Evolutionary conservation across 1,284 basidiomycete species (phyloP).

Genomic region (Fomitiporia mediterranea): DNA sequence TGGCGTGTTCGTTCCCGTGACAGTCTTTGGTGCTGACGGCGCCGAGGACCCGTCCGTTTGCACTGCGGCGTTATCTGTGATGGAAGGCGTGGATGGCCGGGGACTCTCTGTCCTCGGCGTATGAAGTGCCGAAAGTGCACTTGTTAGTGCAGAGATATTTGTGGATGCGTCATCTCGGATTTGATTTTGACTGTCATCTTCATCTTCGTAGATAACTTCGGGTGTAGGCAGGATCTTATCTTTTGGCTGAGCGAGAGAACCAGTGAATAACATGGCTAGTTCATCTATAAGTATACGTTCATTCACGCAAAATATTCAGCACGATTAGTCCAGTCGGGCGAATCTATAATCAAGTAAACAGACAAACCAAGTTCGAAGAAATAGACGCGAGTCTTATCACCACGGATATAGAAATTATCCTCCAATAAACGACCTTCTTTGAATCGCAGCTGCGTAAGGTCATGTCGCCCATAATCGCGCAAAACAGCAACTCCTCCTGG

Average conservation of each 20-base stretch:
- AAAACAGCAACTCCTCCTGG: slow-evolving; percentile 83
- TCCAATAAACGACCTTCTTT: slow-evolving; percentile 84
- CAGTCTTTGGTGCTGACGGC: background rate
- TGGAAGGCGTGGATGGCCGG: background rate
- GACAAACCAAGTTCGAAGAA: slow-evolving; percentile 83
- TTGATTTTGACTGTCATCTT: slow-evolving; percentile 26
- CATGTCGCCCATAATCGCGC: slow-evolving; percentile 94
- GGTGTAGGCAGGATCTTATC: slow-evolving; percentile 32
- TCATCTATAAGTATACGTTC: slow-evolving; percentile 72
- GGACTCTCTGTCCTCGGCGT: slow-evolving; percentile 5
- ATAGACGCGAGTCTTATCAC: slow-evolving; percentile 92
- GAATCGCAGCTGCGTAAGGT: slow-evolving; percentile 92
- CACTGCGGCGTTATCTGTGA: background rate
- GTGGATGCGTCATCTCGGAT: slow-evolving; percentile 18
- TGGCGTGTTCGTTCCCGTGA: background rate
- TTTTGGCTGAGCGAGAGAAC: slow-evolving; percentile 39
- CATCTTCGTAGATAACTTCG: slow-evolving; percentile 36
- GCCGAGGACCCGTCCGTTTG: background rate
- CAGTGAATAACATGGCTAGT: slow-evolving; percentile 74
- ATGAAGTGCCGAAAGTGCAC: background rate
- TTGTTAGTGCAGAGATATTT: too few species aligned
- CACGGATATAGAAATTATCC: slow-evolving; percentile 92
- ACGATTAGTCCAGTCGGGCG: too few species aligned
- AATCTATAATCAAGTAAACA: too few species aligned
- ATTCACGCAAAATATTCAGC: too few species aligned